phyloP scores from a whole-genome alignment of 805 yeast genomes.

The Wickerhamiella nectarea region DNA sequence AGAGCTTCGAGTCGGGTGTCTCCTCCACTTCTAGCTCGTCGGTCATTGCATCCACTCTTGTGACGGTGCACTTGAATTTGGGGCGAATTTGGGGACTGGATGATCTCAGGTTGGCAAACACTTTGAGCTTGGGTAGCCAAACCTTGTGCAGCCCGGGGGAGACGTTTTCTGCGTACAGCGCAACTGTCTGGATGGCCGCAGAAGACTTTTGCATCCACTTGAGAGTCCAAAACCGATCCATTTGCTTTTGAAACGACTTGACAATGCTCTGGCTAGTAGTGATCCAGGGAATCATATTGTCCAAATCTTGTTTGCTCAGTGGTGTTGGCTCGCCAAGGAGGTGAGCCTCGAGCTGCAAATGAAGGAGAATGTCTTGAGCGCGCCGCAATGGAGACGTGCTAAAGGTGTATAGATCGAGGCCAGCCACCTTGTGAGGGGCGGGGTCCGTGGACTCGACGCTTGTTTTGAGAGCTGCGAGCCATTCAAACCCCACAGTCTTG shows the following conservation, averaged over 20 bases:
- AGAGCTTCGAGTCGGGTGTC: not conserved
- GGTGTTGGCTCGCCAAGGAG: conserved; percentile 21
- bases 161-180: not conserved
- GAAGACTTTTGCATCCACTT: not conserved
- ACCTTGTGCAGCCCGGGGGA: not conserved
- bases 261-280: not conserved
- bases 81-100: not conserved
- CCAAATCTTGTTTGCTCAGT: not conserved
- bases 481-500: conserved; percentile 24
- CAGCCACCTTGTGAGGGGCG: conserved; percentile 45
- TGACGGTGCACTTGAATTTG: not conserved
- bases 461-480: conserved; percentile 36
- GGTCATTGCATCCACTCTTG: not conserved
- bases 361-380: conserved; percentile 65
- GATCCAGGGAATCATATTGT: conserved; percentile 9
- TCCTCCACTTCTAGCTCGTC: not conserved
- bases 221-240: not conserved
- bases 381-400: conserved; percentile 86
- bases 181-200: not conserved
- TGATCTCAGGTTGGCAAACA: not conserved
- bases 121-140: not conserved
- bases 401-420: conserved; percentile 48
- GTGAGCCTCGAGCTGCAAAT: conserved; percentile 52
- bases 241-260: conserved; percentile 1
- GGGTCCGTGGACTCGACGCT: conserved; percentile 39